Conservation (phyloP, 805 yeast species). For the Cyberlindnera lachancei region DNA sequence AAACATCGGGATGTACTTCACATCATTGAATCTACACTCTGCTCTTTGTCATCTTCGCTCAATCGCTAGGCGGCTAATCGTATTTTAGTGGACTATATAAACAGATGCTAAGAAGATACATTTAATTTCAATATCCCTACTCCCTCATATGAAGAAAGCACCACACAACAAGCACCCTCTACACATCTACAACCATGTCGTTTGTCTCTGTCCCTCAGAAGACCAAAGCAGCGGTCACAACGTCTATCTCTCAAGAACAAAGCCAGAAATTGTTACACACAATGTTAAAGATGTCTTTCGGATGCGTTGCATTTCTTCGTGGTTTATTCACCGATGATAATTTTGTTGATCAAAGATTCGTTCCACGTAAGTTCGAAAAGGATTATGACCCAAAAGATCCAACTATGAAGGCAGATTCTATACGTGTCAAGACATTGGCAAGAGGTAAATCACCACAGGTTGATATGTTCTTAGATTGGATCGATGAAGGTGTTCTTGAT, state of each 20-base stretch:
- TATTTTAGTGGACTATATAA: too few species aligned
- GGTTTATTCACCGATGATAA: slow-evolving; percentile 50
- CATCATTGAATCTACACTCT: too few species aligned
- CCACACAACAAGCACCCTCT: too few species aligned
- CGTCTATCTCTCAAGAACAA: slow-evolving; percentile 27
- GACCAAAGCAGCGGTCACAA: background rate
- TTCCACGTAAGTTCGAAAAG: slow-evolving; percentile 27
- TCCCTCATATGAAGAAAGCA: too few species aligned
- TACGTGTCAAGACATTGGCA: slow-evolving; percentile 41
- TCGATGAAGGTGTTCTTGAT: slow-evolving; percentile 42
- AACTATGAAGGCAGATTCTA: slow-evolving; percentile 26
- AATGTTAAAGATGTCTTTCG: slow-evolving; percentile 43
- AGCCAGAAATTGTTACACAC: slow-evolving; percentile 42
- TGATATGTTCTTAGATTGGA: slow-evolving; percentile 45
- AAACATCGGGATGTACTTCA: too few species aligned
- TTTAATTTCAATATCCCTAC: too few species aligned
- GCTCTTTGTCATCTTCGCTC: too few species aligned
- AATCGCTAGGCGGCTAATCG: too few species aligned
- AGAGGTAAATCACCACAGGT: slow-evolving; percentile 39
- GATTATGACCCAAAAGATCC: slow-evolving; percentile 19
- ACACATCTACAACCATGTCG: slow-evolving; percentile 1
- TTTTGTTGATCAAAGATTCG: slow-evolving; percentile 41
- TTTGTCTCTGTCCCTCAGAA: slow-evolving; percentile 2
- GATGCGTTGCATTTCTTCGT: slow-evolving; percentile 49
- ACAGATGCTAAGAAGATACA: too few species aligned